Conservation (phyloP, 768 basidiomycete genomes). For the Leccinum imitatum region DNA sequence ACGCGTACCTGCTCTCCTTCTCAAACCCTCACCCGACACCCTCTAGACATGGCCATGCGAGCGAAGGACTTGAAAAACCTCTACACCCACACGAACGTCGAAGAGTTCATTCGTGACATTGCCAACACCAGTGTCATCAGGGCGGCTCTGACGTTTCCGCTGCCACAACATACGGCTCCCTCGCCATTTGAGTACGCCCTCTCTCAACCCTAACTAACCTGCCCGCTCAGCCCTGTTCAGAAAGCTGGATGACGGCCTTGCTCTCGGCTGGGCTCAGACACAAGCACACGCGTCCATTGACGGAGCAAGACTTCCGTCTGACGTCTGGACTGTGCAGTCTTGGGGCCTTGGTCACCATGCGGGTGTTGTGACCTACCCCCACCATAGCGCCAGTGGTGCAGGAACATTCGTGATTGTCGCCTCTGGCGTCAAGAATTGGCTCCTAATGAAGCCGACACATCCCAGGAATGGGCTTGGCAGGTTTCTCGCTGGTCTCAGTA, state of each 20-base stretch:
- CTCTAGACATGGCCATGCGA: neutral
- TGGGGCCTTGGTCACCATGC: constrained; percentile 2
- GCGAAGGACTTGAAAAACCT: neutral
- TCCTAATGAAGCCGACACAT: neutral
- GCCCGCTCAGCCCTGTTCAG: neutral
- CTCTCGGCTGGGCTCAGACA: neutral
- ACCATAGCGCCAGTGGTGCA: constrained; percentile 2
- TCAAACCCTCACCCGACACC: neutral
- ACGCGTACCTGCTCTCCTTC: neutral
- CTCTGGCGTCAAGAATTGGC: constrained; percentile 1
- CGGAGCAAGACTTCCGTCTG: neutral
- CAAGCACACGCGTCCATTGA: neutral
- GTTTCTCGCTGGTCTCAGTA: neutral
- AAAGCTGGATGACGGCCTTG: neutral
- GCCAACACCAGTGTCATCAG: neutral
- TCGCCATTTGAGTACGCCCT: neutral
- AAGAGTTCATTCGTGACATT: neutral
- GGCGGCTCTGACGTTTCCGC: neutral
- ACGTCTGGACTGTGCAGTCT: neutral
- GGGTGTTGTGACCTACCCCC: neutral
- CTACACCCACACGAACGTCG: neutral
- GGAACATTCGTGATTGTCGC: neutral
- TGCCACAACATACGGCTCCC: neutral
- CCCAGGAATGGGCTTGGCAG: neutral
- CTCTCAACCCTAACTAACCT: neutral